Base-by-base conservation (phyloP, 2,329 filamentous ascomycete species). In the Aspergillus sp. region DNA sequence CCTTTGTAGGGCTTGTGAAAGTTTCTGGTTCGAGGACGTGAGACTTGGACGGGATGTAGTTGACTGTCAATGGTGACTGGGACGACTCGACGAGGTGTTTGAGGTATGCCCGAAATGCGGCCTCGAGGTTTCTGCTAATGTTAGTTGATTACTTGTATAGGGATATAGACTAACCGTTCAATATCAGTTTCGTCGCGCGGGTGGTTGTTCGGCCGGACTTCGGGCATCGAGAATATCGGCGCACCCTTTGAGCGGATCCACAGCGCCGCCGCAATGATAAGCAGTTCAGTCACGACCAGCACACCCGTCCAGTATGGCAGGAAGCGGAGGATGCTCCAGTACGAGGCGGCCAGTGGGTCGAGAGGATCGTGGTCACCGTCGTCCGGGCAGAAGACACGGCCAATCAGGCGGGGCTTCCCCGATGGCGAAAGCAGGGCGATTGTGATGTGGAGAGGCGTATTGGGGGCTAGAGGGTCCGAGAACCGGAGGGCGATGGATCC, bases 281-380 rank as follows among this genome's bases (percentile, higher is more conserved):
- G 44, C 21, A 48, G 23, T 37, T 48, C 45, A n/a, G 52, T 55
- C 17, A 55, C 15, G 8, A 55, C 44, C n/a, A 48, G 27, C 6
- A 55, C 52, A 2, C 15, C 45, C 3, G 52, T 55, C 52, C 52
- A 55, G 44, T 55, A 55, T 14, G 52, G 52, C n/a, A 55, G 44
- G 52, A 55, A 55, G 31, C 44, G 44, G 14, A 55, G 35, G 5
- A 55, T 19, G 7, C 15, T 37, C 52, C 52, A 48, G 8, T 44
- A 11, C 15, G 52, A 49, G 15, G 52, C 52, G 7, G 33, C 27
- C 2, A 40, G 52, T n/a, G 44, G 44, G 27, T 48, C 43, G 3
- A 55, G 3, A 2, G 15, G 35, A 5, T 37, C 35, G 35, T 37
- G 21, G 21, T 31, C 52, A 21, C 44, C 45, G 11, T 51, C 39